Conservation (phyloP, 108 stramenopile genomes). For the Skeletonema menzelii region DNA sequence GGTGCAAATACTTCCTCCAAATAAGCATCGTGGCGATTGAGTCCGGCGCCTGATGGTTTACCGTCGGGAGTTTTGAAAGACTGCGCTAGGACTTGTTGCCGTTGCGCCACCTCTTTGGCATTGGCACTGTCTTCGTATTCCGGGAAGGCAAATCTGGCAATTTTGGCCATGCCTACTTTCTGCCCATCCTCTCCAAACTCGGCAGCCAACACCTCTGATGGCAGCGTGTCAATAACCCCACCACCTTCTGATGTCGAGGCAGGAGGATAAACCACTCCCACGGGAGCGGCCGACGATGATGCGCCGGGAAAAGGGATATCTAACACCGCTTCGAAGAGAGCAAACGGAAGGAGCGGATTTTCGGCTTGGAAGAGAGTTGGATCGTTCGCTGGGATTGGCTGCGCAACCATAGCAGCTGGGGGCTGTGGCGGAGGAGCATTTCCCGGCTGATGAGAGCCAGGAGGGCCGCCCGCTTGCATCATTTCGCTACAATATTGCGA, state of each 20-base stretch:
- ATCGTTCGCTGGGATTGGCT: constrained; percentile 13
- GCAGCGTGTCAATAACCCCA: constrained; percentile 6
- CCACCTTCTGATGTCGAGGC: not conserved
- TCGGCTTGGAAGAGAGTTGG: constrained; percentile 7
- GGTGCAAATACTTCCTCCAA: constrained; percentile 9
- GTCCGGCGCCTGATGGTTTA: constrained; percentile 1
- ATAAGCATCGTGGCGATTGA: constrained; percentile 36
- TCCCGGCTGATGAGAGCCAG: not conserved
- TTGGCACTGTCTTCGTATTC: constrained; percentile 42
- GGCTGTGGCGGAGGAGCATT: constrained; percentile 12
- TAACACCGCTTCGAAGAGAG: constrained; percentile 34
- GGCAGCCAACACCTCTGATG: not conserved
- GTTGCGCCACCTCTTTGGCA: constrained; percentile 19
- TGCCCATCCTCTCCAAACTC: constrained; percentile 23
- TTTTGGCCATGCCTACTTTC: constrained; percentile 17
- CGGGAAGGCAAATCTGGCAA: constrained; percentile 43
- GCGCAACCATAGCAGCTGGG: not conserved
- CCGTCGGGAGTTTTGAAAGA: constrained; percentile 3
- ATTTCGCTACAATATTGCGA: not conserved
- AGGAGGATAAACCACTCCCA: constrained; percentile 13
- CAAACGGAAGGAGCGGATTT: constrained; percentile 16
- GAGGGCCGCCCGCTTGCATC: constrained; percentile 25
- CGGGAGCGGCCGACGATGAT: constrained; percentile 5
- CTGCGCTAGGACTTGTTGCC: not conserved
- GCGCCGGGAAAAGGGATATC: constrained; percentile 38